Percentiles rank a stretch among this genome's conserved stretches.
These are phyloP conservation scores for Thalia dealbata DNA, from an alignment of 176 grass and related monocot genomes.

Conservation along the genomic window DNA sequence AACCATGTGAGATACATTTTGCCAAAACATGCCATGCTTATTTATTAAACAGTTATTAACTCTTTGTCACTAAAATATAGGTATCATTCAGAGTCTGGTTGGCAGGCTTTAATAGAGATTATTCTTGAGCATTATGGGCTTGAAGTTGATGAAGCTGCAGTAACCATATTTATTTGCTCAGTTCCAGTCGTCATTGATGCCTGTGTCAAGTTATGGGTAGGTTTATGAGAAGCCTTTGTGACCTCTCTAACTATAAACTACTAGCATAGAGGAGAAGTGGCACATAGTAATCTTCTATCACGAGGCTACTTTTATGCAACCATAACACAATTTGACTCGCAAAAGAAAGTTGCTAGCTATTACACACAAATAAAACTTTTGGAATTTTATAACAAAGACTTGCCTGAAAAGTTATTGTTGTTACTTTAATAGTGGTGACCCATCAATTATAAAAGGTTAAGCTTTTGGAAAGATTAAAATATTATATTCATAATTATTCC, in stretches of 20 bases:
- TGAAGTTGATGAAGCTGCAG: conserved; percentile 65
- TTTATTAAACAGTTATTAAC: not conserved
- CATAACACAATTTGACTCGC: no score
- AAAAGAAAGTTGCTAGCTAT: no score
- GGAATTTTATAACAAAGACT: no score
- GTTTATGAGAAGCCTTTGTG: conserved; percentile 11
- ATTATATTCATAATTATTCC: no score
- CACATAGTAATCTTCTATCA: no score
- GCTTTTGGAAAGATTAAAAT: no score
- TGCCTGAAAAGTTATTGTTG: no score
- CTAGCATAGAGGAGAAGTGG: no score
- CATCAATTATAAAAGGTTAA: no score
- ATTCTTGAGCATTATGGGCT: conserved; percentile 79
- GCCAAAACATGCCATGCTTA: not conserved
- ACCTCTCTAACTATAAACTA: not conserved
- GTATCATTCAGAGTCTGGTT: conserved; percentile 84
- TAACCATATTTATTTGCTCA: conserved; percentile 77
- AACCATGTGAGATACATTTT: not conserved
- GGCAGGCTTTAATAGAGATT: conserved; percentile 63
- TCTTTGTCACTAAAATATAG: conserved; percentile 31
- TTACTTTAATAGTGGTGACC: no score
- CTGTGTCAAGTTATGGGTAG: conserved; percentile 82
- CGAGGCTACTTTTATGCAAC: no score
- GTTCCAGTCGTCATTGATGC: conserved; percentile 75
- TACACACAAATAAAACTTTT: no score